phyloP scores from a whole-genome alignment of 192 early-diverging fungal genomes.

The Allomyces macrogynus region DNA sequence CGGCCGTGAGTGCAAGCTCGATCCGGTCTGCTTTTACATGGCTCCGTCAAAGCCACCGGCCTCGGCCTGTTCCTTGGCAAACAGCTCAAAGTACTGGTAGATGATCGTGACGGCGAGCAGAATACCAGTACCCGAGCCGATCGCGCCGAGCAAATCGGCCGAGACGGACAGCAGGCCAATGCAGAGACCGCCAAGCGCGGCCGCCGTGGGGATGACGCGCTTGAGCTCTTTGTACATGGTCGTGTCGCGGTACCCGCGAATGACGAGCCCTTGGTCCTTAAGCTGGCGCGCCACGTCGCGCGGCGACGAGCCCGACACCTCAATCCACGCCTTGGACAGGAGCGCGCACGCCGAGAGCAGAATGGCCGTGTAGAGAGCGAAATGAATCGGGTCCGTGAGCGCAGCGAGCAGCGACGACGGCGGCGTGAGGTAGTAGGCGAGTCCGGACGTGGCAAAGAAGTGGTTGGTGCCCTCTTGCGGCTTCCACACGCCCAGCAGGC shows the following conservation, averaged over 20 bases:
- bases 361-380: conserved; percentile 76
- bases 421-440: conserved; percentile 98
- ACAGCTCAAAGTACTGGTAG: conserved; percentile 97
- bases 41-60: conserved; percentile 10
- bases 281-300: conserved; percentile 95
- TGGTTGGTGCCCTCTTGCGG: conserved; percentile 88
- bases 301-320: conserved; percentile 92
- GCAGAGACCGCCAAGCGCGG: conserved; percentile 89
- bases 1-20: neutral
- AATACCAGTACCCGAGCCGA: conserved; percentile 98
- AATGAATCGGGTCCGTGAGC: conserved; percentile 84
- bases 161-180: conserved; percentile 86
- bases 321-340: conserved; percentile 97
- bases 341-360: conserved; percentile 91
- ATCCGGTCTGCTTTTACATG: neutral
- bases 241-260: conserved; percentile 80
- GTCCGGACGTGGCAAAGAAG: conserved; percentile 73
- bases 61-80: conserved; percentile 79
- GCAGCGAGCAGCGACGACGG: conserved; percentile 69
- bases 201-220: conserved; percentile 92
- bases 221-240: conserved; percentile 99
- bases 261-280: conserved; percentile 89
- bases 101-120: conserved; percentile 95
- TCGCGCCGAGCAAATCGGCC: conserved; percentile 93
- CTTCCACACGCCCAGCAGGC: conserved; percentile 90